Evolutionary conservation across 441 rosid genomes (phyloP).

Genomic region (Erysimum pusillum): DNA sequence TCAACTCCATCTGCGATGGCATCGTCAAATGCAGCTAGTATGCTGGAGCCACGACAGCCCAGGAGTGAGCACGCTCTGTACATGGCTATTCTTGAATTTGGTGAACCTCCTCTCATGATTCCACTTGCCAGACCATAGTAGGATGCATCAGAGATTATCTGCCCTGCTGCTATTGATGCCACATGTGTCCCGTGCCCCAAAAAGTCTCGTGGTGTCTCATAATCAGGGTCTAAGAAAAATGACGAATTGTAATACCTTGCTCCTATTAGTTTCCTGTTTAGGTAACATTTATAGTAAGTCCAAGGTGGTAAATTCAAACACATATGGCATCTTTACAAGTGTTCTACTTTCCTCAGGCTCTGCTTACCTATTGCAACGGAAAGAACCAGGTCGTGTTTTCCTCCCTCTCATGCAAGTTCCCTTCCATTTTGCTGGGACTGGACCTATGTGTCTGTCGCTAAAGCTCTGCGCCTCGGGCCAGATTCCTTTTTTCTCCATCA

Average conservation of each 20-base stretch:
- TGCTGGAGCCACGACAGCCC: conserved; percentile 57
- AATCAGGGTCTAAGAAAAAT: conserved; percentile 36
- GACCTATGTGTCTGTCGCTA: conserved; percentile 50
- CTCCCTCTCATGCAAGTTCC: conserved; percentile 59
- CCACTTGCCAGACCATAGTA: conserved; percentile 66
- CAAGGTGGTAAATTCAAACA: conserved; percentile 16
- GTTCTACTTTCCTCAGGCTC: neutral
- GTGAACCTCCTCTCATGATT: conserved; percentile 63
- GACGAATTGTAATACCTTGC: conserved; percentile 56
- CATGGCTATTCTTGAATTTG: conserved; percentile 58
- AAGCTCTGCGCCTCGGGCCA: conserved; percentile 65
- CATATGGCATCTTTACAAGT: neutral
- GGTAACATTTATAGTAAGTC: conserved; percentile 19
- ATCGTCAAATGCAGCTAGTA: conserved; percentile 68
- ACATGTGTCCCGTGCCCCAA: conserved; percentile 62
- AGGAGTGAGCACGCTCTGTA: conserved; percentile 52
- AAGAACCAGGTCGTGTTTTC: conserved; percentile 46
- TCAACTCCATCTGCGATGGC: conserved; percentile 66
- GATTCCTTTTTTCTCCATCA: conserved; percentile 46
- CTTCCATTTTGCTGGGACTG: conserved; percentile 53
- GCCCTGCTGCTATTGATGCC: conserved; percentile 64
- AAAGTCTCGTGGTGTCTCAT: conserved; percentile 53
- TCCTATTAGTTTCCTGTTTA: conserved; percentile 62
- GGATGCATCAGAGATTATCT: conserved; percentile 53
- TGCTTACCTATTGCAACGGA: conserved; percentile 53